phyloP scores from a whole-genome alignment of 225 moss, liverwort and hornwort species.

The Bryoerythrophyllum caledonicum region DNA sequence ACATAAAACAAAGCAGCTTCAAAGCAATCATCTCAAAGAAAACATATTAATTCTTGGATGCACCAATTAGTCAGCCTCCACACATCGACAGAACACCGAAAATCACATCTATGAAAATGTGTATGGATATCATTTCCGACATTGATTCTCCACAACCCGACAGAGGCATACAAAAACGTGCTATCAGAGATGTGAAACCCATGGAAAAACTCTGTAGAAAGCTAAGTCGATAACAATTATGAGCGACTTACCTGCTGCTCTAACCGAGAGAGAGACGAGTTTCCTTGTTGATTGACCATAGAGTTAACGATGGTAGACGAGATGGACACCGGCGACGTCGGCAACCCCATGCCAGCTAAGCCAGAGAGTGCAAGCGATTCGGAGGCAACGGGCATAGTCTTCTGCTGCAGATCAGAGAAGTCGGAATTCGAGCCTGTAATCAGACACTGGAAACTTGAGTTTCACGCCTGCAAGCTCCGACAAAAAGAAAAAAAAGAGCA shows the following conservation, averaged over 20 bases:
- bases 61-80: neutral
- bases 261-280: slow-evolving; percentile 47
- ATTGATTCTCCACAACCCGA: slow-evolving; percentile 1
- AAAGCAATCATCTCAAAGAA: slow-evolving; percentile 6
- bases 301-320: slow-evolving; percentile 54
- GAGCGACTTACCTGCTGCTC: slow-evolving; percentile 53
- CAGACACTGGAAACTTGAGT: slow-evolving; percentile 38
- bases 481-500: neutral
- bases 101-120: neutral
- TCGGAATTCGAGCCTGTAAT: slow-evolving; percentile 48
- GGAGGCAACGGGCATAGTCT: slow-evolving; percentile 34
- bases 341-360: slow-evolving; percentile 58
- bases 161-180: neutral
- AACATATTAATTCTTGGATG: neutral
- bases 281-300: slow-evolving; percentile 53
- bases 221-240: too few relatives aligned
- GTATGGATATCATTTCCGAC: neutral
- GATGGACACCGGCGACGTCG: slow-evolving; percentile 60
- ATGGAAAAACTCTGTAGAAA: neutral
- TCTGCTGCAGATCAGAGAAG: slow-evolving; percentile 49
- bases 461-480: slow-evolving; percentile 30
- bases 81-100: neutral
- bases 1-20: neutral
- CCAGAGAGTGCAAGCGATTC: slow-evolving; percentile 55
- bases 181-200: neutral